Evolutionary conservation across 345 rosid species (phyloP).

Genomic region (Gossypium ekmanianum): DNA sequence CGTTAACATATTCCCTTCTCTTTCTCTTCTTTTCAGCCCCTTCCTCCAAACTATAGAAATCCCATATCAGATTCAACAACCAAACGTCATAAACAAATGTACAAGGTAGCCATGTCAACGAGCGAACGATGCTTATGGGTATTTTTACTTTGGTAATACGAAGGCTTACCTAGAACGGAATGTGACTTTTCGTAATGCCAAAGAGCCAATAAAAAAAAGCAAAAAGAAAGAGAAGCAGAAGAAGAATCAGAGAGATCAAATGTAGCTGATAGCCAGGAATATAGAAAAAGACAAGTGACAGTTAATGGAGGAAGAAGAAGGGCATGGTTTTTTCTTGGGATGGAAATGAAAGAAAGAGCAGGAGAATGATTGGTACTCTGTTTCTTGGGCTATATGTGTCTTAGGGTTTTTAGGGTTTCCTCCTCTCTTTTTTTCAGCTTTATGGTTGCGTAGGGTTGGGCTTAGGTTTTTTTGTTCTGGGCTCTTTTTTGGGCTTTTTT

Average conservation of each 20-base stretch:
- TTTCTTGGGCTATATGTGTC: neutral
- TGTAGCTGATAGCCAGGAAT: too few species aligned
- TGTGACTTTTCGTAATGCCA: neutral
- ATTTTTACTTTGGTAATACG: neutral
- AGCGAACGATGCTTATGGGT: neutral
- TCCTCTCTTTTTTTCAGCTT: too few species aligned
- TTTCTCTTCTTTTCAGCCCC: neutral
- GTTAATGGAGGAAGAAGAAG: neutral
- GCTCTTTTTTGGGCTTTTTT: too few species aligned
- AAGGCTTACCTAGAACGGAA: neutral
- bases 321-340: neutral
- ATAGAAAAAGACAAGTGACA: neutral
- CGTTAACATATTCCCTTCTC: slow-evolving; percentile 62
- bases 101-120: neutral
- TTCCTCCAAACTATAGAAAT: slow-evolving; percentile 21
- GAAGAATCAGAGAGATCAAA: neutral
- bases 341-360: neutral
- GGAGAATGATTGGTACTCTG: neutral
- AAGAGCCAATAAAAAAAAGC: neutral
- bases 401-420: neutral
- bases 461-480: too few species aligned
- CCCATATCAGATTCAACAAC: slow-evolving; percentile 28
- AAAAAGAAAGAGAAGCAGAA: neutral
- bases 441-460: too few species aligned
- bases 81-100: neutral